Percentiles rank a stretch among this genome's conserved stretches.
Conservation (phyloP, 1,139 yeast genomes). For the Taphrina confusa region DNA sequence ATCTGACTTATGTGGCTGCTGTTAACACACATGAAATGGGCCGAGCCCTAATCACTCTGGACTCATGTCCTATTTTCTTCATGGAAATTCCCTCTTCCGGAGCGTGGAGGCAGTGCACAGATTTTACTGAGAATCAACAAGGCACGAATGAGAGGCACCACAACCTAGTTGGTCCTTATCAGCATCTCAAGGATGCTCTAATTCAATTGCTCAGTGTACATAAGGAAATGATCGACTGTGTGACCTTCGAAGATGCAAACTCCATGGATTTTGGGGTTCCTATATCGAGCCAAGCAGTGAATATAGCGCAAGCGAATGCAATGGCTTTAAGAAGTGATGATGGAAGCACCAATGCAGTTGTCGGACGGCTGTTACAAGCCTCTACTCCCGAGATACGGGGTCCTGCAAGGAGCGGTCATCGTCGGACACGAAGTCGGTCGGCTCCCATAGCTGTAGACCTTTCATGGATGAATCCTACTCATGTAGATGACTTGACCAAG, state of each 20-base stretch:
- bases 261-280: neutral
- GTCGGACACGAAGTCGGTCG: slow-evolving; percentile 41
- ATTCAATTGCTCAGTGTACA: neutral
- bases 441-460: slow-evolving; percentile 40
- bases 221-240: neutral
- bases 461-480: slow-evolving; percentile 31
- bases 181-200: slow-evolving; percentile 4
- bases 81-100: slow-evolving; percentile 40
- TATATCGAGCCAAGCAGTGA: too few species aligned
- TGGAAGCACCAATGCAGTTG: too few species aligned
- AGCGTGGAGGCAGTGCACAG: slow-evolving; percentile 43
- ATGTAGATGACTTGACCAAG: slow-evolving; percentile 16
- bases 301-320: too few species aligned
- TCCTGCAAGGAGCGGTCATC: slow-evolving; percentile 23
- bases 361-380: too few species aligned
- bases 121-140: slow-evolving; percentile 45
- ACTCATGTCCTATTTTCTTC: slow-evolving; percentile 42
- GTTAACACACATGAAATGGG: slow-evolving; percentile 12
- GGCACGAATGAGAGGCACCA: slow-evolving; percentile 43
- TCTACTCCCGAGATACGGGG: neutral
- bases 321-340: too few species aligned
- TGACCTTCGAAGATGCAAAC: slow-evolving; percentile 10
- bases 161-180: slow-evolving; percentile 42
- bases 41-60: slow-evolving; percentile 19
- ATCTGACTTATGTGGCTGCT: neutral